These are phyloP conservation scores for Pythium sukuiense DNA, from an alignment of 352 stramenopile genomes.

Conservation along the genomic window DNA sequence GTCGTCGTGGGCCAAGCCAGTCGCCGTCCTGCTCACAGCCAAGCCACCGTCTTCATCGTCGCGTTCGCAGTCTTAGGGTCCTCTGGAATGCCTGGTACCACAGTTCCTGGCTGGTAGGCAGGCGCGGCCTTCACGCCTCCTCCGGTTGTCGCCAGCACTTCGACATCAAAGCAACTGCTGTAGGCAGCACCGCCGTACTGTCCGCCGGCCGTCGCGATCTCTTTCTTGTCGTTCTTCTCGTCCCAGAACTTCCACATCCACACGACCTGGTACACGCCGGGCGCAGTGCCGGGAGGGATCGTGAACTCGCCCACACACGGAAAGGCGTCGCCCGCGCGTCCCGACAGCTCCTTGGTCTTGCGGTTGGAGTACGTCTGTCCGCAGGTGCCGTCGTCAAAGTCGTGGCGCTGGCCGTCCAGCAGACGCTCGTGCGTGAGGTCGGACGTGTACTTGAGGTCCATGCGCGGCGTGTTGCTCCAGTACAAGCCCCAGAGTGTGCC, in stretches of 20 bases:
- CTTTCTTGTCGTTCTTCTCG: conserved; percentile 41
- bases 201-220: conserved; percentile 43
- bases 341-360: conserved; percentile 22
- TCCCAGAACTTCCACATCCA: conserved; percentile 68
- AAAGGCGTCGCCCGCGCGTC: conserved; percentile 43
- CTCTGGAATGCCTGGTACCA: background rate
- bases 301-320: conserved; percentile 47
- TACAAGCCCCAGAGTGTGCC: conserved; percentile 59
- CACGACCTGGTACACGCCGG: conserved; percentile 57
- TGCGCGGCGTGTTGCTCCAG: conserved; percentile 41
- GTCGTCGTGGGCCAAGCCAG: background rate
- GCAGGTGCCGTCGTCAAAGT: conserved; percentile 65
- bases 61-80: background rate
- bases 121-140: background rate
- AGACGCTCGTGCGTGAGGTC: conserved; percentile 47
- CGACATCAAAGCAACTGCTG: conserved; percentile 56
- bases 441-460: conserved; percentile 37
- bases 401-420: conserved; percentile 48
- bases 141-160: conserved; percentile 27
- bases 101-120: conserved; percentile 8
- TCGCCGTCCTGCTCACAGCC: background rate
- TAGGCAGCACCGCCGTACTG: conserved; percentile 57
- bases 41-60: background rate
- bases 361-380: conserved; percentile 39
- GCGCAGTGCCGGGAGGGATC: conserved; percentile 34